Conservation (phyloP, 106 monocot species). For the Dendrobium catenatum region DNA sequence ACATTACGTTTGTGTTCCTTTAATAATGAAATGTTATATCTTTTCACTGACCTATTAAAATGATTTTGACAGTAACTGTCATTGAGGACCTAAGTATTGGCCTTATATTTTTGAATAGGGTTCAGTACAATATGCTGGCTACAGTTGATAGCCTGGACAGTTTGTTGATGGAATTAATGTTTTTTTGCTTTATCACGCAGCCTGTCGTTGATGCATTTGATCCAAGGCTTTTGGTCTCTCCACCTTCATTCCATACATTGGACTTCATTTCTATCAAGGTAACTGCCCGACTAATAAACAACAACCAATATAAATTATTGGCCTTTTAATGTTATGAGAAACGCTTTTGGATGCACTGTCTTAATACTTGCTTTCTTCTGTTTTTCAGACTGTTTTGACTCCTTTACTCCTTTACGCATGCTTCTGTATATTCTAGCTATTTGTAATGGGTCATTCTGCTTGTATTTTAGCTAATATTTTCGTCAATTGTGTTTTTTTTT, state of each 20-base stretch:
- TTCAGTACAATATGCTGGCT: neutral
- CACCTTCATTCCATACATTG: slow-evolving; percentile 63
- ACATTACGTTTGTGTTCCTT: too few species aligned
- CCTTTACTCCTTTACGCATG: neutral
- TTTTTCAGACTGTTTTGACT: neutral
- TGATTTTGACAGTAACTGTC: too few species aligned
- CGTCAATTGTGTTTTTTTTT: neutral
- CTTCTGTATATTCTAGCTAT: neutral
- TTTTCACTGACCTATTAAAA: too few species aligned
- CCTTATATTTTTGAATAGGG: neutral
- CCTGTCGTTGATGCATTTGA: slow-evolving; percentile 99
- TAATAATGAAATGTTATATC: too few species aligned
- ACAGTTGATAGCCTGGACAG: neutral
- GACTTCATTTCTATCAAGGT: slow-evolving; percentile 89
- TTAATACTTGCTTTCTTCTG: neutral
- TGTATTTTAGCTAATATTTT: neutral
- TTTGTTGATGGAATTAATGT: slow-evolving; percentile 2
- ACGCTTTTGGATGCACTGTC: neutral
- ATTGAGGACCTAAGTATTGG: too few species aligned
- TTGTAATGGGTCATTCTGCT: neutral
- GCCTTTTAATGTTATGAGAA: neutral
- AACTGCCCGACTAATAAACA: slow-evolving; percentile 3
- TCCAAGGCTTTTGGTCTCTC: slow-evolving; percentile 85
- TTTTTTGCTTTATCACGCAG: slow-evolving; percentile 39
- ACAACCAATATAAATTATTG: neutral